Base-by-base conservation (phyloP, 2,329 filamentous ascomycete genomes). In the Dactylellina cionopaga region DNA sequence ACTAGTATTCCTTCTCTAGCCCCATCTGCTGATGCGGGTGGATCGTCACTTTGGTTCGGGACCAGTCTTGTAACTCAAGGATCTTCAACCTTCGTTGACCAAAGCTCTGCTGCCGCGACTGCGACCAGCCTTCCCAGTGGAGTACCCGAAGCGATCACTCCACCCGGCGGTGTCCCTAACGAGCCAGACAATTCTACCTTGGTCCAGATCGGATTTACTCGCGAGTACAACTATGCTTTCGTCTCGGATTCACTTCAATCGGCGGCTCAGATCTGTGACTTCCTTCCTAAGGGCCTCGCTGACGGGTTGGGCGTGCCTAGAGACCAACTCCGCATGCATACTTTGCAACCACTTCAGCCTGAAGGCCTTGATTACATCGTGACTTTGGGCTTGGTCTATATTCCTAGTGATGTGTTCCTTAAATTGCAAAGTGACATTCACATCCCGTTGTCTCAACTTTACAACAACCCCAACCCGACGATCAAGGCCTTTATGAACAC, bases 151-250 rank as follows among this genome's bases (percentile, higher is more conserved):
- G 86, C 91, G 43, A 93, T 97, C 75, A 86, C 88, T 25, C 92
- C 92, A 6, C 86, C 87, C 39, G 84, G 85, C 63, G 85, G 86
- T 27, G 84, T 85, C 51, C 83, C 84, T 17, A 70, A 81, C 3
- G 80, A 84, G 15, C 90, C 91, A 0, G 81, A 84, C 2, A 90
- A 91, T 76, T 88, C 86, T 0, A 88, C 87, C 2, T 81, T 91
- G 76, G 89, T 96, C 76, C 92, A 96, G 79, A 85, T 98, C 74
- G 95, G 91, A 31, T 97, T 98, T 85, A 83, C 87, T 56, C 90
- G 88, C 78, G 86, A 87, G 0, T 85, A 96, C 76, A 94, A 96
- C 82, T 99, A 95, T 80, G 82, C 86, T 6, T 96, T 96, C 78
- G 90, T 98, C 25, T 88, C 90, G 9, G 83, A 83, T 19, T 88